Evolutionary conservation across 768 basidiomycete species (phyloP), one percentile per base, ranked within the genome.

Genomic region (Krasilnikovozyma curviuscula): DNA sequence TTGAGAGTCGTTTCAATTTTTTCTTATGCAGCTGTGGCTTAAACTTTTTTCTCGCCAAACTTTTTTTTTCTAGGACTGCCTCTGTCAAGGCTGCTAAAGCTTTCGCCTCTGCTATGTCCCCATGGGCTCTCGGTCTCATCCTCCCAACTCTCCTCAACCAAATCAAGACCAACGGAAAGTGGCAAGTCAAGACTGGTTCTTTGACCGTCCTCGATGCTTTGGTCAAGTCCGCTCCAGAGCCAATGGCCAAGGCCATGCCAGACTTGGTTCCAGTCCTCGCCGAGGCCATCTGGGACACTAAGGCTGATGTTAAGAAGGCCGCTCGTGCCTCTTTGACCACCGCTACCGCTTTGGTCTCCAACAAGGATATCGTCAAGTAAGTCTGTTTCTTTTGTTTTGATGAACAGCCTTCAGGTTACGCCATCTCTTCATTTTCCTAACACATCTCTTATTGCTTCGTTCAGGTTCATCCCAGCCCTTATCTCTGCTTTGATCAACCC

Each of bases 401-500:
- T n/a, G n/a, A n/a, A n/a, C n/a, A n/a, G n/a, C n/a, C n/a, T 10
- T 37, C 8, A 30, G 19, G 21, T 34, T 24, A 13, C 23, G 2
- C 7, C 8, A 76, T 78, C 77, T 40, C 40, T 24, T 44, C 4
- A 34, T 41, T 50, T 9, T 7, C 21, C 27, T 44, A 6, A n/a
- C 51, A 50, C 31, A 48, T 34, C 44, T 34, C 35, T 30, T 14
- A 28, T 16, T 39, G 21, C 55, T 44, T 39, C 54, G 69, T 93
- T 82, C 60, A 66, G 57, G 59, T 66, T 71, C 71, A 85, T 97
- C 73, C 85, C 84, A 59, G 89, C 89, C 65, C 78, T 98, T 61
- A 89, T 95, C 68, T 86, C 91, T 67, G 81, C 85, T 65, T 73
- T 97, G 63, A 86, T 95, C 70, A 89, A 98, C 74, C 93, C 93